These are phyloP conservation scores for Chimonanthus salicifolius DNA, from an alignment of 164 flowering plant species.

Conservation along the genomic window DNA sequence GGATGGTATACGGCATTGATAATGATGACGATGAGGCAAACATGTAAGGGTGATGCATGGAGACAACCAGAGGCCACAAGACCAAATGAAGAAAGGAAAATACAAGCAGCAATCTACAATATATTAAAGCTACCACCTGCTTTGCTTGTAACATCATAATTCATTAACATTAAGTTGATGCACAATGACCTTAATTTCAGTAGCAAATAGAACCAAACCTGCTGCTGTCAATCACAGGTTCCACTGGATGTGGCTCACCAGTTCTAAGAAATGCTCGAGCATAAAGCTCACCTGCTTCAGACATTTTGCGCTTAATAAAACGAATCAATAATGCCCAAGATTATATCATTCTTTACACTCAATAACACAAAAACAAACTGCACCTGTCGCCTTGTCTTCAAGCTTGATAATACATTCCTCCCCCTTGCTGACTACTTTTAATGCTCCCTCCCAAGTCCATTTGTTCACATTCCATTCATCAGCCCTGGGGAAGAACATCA, in stretches of 20 bases:
- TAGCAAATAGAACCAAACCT: conserved; percentile 38
- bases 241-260: conserved; percentile 97
- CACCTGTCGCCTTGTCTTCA: conserved; percentile 87
- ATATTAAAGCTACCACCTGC: not conserved
- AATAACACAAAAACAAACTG: not conserved
- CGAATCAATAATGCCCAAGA: not conserved
- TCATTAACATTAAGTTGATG: not conserved
- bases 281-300: conserved; percentile 80
- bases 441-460: conserved; percentile 95
- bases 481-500: conserved; percentile 53
- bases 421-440: conserved; percentile 90
- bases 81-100: not conserved
- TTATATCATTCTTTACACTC: not conserved
- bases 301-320: conserved; percentile 4
- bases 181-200: not conserved
- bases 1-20: too few species aligned
- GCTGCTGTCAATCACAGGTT: conserved; percentile 97
- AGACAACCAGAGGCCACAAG: not conserved
- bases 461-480: conserved; percentile 99
- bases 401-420: conserved; percentile 96
- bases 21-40: not conserved
- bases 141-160: not conserved
- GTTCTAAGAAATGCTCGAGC: conserved; percentile 90
- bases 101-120: not conserved
- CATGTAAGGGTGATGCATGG: not conserved